phyloP scores from a whole-genome alignment of 257 asterid species.

The Primulina eburnea region DNA sequence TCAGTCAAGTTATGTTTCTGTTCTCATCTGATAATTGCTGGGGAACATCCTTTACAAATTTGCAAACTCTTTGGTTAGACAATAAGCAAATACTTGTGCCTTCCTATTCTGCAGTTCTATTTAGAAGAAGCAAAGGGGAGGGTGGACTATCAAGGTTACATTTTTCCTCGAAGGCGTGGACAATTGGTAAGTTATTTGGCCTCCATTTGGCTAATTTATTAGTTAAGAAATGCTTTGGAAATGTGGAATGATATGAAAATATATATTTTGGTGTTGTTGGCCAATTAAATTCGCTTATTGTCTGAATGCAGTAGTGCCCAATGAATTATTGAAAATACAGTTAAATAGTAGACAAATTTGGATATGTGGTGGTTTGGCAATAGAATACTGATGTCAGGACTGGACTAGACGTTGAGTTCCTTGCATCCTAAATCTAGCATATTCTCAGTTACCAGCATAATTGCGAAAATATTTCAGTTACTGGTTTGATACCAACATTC shows the following conservation, averaged over 20 bases:
- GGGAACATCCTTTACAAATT: background rate
- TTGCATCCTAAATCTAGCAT: background rate
- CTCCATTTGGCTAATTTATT: conserved; percentile 10
- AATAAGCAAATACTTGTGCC: background rate
- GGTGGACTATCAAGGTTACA: conserved; percentile 91
- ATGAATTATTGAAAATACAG: too few species aligned
- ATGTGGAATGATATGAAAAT: conserved; percentile 3
- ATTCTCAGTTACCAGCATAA: background rate
- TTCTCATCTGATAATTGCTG: conserved; percentile 5
- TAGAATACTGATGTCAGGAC: too few species aligned
- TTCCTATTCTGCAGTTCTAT: conserved; percentile 65
- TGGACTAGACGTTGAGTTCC: too few species aligned
- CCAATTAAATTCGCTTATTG: background rate
- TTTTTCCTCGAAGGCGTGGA: conserved; percentile 89
- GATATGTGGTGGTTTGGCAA: too few species aligned
- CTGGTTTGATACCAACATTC: background rate
- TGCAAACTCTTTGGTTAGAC: conserved; percentile 12
- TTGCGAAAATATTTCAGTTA: too few species aligned
- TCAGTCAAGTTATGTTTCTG: conserved; percentile 5
- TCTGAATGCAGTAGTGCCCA: background rate
- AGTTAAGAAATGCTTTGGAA: conserved; percentile 10
- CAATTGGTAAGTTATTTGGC: conserved; percentile 47
- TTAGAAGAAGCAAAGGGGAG: conserved; percentile 87
- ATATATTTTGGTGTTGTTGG: background rate
- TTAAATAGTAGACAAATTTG: too few species aligned